Evolutionary conservation across 192 early-diverging fungal genomes (phyloP).

Genomic region (Piromyces sp.): DNA sequence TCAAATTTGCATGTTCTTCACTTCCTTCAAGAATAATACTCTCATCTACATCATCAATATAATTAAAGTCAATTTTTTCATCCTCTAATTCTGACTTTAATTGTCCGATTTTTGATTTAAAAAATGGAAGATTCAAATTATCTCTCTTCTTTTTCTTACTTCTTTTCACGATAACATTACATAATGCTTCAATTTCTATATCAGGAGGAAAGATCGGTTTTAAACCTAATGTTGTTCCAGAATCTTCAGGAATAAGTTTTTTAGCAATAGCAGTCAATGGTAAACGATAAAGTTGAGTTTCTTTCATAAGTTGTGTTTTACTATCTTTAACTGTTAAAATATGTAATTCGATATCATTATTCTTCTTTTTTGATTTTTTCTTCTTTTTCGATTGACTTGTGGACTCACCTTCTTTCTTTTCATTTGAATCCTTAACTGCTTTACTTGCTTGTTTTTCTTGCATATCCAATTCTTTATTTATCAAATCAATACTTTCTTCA

Average conservation of each 20-base stretch:
- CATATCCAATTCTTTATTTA: neutral
- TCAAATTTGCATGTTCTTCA: neutral
- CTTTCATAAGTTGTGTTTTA: neutral
- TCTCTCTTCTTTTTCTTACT: neutral
- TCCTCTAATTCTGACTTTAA: neutral
- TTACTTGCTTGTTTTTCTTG: neutral
- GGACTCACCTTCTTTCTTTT: neutral
- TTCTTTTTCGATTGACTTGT: neutral
- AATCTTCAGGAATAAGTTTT: neutral
- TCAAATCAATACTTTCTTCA: neutral
- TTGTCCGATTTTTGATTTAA: neutral
- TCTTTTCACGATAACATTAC: neutral
- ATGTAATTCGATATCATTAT: neutral
- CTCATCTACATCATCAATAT: neutral
- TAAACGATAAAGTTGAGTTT: neutral
- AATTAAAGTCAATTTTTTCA: neutral
- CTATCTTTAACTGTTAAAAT: neutral
- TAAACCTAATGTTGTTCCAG: neutral
- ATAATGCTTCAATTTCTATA: neutral
- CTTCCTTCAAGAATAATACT: neutral
- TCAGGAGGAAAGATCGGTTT: neutral
- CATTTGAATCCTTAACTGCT: neutral
- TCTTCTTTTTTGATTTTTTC: neutral
- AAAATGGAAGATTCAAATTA: neutral
- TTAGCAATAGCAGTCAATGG: neutral